Evolutionary conservation across 2,329 filamentous ascomycete species (phyloP).

Genomic region (Phialophora chinensis): DNA sequence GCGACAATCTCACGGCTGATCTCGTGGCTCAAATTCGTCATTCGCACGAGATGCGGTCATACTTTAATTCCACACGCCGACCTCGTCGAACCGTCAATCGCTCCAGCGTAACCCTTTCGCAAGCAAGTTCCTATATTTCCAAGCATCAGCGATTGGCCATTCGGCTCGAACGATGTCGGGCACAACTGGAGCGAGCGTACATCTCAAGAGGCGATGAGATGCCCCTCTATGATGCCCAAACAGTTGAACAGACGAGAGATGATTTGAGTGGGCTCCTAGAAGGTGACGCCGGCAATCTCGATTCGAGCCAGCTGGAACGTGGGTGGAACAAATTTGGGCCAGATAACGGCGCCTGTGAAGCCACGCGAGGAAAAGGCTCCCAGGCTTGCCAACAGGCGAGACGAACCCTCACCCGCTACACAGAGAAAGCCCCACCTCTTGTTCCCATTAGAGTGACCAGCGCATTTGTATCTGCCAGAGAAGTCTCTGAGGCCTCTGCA

Average conservation of each 20-base stretch:
- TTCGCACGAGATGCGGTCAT: constrained; percentile 1
- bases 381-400: constrained; percentile 11
- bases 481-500: neutral
- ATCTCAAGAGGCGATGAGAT: neutral
- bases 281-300: constrained; percentile 32
- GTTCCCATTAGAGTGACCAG: neutral
- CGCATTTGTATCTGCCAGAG: constrained; percentile 1
- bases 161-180: neutral
- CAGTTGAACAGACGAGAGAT: neutral
- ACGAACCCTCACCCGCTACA: constrained; percentile 20
- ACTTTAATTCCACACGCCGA: neutral
- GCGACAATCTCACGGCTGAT: constrained; percentile 20
- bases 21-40: constrained; percentile 13
- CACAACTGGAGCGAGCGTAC: neutral
- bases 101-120: neutral
- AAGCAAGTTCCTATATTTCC: neutral
- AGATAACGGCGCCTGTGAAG: constrained; percentile 22
- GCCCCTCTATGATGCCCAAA: neutral
- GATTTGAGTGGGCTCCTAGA: constrained; percentile 20
- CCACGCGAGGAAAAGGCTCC: constrained; percentile 3
- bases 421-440: constrained; percentile 10
- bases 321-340: constrained; percentile 33
- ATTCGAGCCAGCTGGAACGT: constrained; percentile 34
- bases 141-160: neutral
- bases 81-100: too few species aligned